Percentiles rank a stretch among this genome's conserved stretches.
Evolutionary conservation across 139 green algal genomes (phyloP).

Genomic region (Tetraselmis striata): DNA sequence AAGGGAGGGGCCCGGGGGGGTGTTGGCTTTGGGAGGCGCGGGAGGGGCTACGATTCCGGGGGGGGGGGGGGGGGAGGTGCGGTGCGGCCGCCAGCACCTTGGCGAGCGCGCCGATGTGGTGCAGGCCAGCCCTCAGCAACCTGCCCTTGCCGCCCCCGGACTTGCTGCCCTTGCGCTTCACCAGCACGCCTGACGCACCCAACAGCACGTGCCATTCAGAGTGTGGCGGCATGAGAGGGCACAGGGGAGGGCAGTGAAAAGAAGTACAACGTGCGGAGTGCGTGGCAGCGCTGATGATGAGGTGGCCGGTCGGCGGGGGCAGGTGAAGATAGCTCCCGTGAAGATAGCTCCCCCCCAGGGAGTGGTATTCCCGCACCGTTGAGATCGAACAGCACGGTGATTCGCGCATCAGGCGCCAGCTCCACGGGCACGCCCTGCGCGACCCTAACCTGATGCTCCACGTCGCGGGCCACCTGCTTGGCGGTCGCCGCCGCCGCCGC

Average conservation of each 20-base stretch:
- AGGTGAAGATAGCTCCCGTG: too few species aligned
- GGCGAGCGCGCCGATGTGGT: not conserved
- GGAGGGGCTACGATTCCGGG: not conserved
- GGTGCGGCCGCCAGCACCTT: not conserved
- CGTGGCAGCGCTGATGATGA: too few species aligned
- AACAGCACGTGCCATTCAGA: not conserved
- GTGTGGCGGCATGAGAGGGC: not conserved
- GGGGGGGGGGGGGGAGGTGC: not conserved
- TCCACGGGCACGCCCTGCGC: not conserved
- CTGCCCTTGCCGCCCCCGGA: too few species aligned
- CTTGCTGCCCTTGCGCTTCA: not conserved
- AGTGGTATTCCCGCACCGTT: too few species aligned
- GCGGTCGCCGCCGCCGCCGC: too few species aligned
- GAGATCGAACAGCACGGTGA: not conserved
- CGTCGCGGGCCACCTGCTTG: not conserved
- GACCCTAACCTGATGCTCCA: not conserved
- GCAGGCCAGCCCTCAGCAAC: not conserved
- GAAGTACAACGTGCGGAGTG: too few species aligned
- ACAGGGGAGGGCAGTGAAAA: not conserved
- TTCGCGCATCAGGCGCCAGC: not conserved
- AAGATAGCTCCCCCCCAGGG: too few species aligned
- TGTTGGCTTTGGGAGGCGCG: too few species aligned
- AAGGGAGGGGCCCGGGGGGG: too few species aligned
- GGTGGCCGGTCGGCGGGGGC: too few species aligned
- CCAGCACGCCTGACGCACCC: not conserved